These are phyloP conservation scores for Ustilago curta DNA, from an alignment of 1,284 basidiomycete species.

Conservation along the genomic window DNA sequence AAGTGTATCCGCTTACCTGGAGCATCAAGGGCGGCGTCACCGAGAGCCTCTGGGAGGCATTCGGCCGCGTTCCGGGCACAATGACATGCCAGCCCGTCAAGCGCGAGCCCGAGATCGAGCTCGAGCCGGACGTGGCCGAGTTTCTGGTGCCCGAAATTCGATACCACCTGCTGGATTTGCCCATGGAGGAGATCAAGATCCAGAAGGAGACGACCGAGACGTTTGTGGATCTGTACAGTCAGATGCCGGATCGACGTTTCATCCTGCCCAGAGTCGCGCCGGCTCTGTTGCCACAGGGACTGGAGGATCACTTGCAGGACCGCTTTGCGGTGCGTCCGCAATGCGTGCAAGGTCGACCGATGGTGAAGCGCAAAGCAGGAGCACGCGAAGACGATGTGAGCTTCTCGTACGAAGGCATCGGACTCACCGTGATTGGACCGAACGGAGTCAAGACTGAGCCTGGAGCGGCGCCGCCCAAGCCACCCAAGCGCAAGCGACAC, in stretches of 20 bases:
- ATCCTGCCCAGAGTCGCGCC: slow-evolving; percentile 31
- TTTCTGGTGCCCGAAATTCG: slow-evolving; percentile 54
- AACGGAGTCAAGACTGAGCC: slow-evolving; percentile 46
- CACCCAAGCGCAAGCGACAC: slow-evolving; percentile 65
- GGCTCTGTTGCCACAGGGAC: slow-evolving; percentile 44
- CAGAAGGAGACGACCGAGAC: slow-evolving; percentile 51
- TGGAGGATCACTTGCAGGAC: slow-evolving; percentile 63
- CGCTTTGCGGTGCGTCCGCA: slow-evolving; percentile 60
- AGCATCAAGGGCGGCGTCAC: slow-evolving; percentile 49
- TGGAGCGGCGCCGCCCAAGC: slow-evolving; percentile 33
- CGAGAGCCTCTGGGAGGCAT: slow-evolving; percentile 63
- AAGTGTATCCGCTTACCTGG: slow-evolving; percentile 59
- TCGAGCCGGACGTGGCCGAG: slow-evolving; percentile 54
- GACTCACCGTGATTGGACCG: slow-evolving; percentile 32
- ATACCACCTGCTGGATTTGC: slow-evolving; percentile 49
- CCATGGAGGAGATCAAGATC: slow-evolving; percentile 53
- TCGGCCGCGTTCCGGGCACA: slow-evolving; percentile 59
- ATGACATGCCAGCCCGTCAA: slow-evolving; percentile 55
- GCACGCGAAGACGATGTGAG: slow-evolving; percentile 40
- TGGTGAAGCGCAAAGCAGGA: slow-evolving; percentile 63
- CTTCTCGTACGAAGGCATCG: slow-evolving; percentile 46
- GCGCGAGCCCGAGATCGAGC: slow-evolving; percentile 52
- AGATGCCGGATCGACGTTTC: slow-evolving; percentile 47
- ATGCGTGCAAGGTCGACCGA: slow-evolving; percentile 51
- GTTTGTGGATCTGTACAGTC: slow-evolving; percentile 45